Percentiles rank a stretch among this genome's conserved stretches.
phyloP scores from a whole-genome alignment of 345 rosid species.

The Aurinia saxatilis region DNA sequence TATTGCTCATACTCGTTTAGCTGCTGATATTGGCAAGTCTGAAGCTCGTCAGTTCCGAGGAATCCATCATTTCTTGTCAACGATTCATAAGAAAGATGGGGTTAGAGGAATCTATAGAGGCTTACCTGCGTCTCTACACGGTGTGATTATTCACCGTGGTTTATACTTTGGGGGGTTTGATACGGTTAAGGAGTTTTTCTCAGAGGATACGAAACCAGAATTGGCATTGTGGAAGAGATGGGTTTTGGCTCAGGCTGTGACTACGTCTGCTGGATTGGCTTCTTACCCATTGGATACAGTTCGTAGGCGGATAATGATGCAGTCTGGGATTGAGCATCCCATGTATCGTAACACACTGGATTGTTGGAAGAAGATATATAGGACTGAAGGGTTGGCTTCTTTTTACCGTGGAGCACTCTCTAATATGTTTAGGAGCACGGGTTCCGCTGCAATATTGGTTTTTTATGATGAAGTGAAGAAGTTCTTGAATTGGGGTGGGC shows the following conservation, averaged over 20 bases:
- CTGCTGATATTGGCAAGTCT: slow-evolving; percentile 75
- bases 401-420: slow-evolving; percentile 86
- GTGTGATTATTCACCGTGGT: slow-evolving; percentile 80
- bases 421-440: slow-evolving; percentile 83
- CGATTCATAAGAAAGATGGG: slow-evolving; percentile 67
- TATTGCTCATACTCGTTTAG: slow-evolving; percentile 86
- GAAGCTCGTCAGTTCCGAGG: slow-evolving; percentile 86
- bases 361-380: slow-evolving; percentile 79
- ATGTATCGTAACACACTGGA: slow-evolving; percentile 63
- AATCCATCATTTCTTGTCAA: slow-evolving; percentile 70
- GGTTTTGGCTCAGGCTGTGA: slow-evolving; percentile 81
- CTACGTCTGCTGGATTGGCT: slow-evolving; percentile 78
- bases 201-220: slow-evolving; percentile 48
- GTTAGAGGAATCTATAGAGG: slow-evolving; percentile 81
- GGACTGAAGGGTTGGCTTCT: slow-evolving; percentile 63
- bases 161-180: slow-evolving; percentile 93
- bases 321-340: slow-evolving; percentile 72
- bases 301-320: slow-evolving; percentile 95
- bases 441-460: slow-evolving; percentile 91
- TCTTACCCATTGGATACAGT: slow-evolving; percentile 91
- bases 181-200: slow-evolving; percentile 68
- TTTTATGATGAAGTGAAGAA: slow-evolving; percentile 81
- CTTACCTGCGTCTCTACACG: slow-evolving; percentile 84
- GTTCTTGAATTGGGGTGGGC: slow-evolving; percentile 72
- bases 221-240: slow-evolving; percentile 80